Conservation (phyloP, 2,329 filamentous ascomycete species). For the Cladosporium cucumerinum region DNA sequence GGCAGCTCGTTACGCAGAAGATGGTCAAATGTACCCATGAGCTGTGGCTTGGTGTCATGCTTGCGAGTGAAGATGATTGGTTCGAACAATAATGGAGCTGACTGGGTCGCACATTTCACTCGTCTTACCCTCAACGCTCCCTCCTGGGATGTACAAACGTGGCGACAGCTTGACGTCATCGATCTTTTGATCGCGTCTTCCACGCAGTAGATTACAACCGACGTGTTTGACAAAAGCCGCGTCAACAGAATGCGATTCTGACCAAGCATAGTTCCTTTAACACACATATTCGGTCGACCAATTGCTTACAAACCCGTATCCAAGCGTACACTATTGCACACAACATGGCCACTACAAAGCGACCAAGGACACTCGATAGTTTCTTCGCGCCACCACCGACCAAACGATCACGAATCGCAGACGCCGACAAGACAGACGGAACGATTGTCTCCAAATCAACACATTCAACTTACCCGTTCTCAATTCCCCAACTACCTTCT, state of each 20-base stretch:
- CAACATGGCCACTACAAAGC: conserved; percentile 29
- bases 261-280: neutral
- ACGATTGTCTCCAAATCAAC: conserved; percentile 29
- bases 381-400: conserved; percentile 60
- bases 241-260: neutral
- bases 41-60: neutral
- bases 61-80: neutral
- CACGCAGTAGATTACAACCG: neutral
- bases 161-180: neutral
- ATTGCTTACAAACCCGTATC: neutral
- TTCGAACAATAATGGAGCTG: neutral
- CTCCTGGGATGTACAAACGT: too few species aligned
- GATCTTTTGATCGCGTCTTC: neutral
- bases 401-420: conserved; percentile 39
- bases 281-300: neutral
- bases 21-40: neutral
- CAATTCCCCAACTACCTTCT: conserved; percentile 48
- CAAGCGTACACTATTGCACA: neutral
- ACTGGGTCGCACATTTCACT: neutral
- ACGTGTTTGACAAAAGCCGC: neutral
- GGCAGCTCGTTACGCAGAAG: neutral
- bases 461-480: conserved; percentile 53
- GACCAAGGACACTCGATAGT: conserved; percentile 64
- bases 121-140: neutral
- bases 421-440: conserved; percentile 15